These are phyloP conservation scores for Nepenthes mirabilis DNA, from an alignment of 148 eudicot genomes.

Conservation along the genomic window DNA sequence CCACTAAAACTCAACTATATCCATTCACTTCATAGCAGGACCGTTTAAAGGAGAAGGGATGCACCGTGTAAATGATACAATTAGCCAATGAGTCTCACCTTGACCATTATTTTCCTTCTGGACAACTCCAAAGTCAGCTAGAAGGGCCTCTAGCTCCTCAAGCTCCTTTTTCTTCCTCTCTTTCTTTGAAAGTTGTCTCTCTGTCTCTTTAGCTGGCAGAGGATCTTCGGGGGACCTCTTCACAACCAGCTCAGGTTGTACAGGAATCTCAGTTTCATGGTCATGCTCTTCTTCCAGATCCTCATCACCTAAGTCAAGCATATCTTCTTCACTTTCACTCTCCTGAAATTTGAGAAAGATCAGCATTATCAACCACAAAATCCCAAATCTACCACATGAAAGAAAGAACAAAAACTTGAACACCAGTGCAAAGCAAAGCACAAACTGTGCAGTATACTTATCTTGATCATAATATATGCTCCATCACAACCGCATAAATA, in stretches of 20 bases:
- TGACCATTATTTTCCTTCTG: slow-evolving; percentile 29
- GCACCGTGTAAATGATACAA: neutral
- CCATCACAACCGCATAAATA: too few species aligned
- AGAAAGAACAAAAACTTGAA: too few species aligned
- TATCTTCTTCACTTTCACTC: slow-evolving; percentile 95
- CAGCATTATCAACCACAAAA: too few species aligned
- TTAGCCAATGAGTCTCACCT: slow-evolving; percentile 15
- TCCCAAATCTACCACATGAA: too few species aligned
- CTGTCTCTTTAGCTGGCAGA: slow-evolving; percentile 65
- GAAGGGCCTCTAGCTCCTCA: slow-evolving; percentile 84
- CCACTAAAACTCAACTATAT: too few species aligned
- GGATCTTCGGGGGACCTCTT: slow-evolving; percentile 45
- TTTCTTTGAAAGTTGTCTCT: slow-evolving; percentile 93
- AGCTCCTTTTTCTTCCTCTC: slow-evolving; percentile 94
- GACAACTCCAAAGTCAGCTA: slow-evolving; percentile 59
- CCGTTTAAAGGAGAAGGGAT: too few species aligned
- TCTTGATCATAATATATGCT: too few species aligned
- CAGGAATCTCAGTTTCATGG: slow-evolving; percentile 49
- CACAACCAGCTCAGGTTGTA: slow-evolving; percentile 37
- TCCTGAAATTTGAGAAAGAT: slow-evolving; percentile 30
- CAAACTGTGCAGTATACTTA: too few species aligned
- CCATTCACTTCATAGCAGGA: too few species aligned
- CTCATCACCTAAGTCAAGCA: slow-evolving; percentile 72
- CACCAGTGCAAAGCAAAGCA: too few species aligned
- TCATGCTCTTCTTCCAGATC: slow-evolving; percentile 91